These are phyloP conservation scores for Sordariomycetes sp. DNA, from an alignment of 2,329 filamentous ascomycete genomes.

Conservation along the genomic window DNA sequence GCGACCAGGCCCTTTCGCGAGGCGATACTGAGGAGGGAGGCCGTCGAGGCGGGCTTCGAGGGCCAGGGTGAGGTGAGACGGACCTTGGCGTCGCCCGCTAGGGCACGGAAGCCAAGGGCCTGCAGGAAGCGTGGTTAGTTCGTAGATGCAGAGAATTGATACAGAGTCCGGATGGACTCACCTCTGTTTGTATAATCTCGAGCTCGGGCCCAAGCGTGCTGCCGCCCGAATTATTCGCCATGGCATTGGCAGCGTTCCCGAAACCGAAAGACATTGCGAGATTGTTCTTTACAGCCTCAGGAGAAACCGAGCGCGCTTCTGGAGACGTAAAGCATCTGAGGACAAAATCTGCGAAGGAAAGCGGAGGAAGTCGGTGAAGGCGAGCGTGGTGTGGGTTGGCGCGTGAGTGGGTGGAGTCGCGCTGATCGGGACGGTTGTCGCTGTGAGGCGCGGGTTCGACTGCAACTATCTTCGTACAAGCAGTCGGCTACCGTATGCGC, in stretches of 20 bases:
- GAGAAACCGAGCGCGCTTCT: background rate
- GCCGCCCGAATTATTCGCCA: constrained; percentile 24
- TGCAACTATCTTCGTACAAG: background rate
- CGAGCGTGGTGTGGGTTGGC: background rate
- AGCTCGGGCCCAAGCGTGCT: constrained; percentile 49
- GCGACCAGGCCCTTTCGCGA: constrained; percentile 70
- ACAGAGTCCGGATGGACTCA: constrained; percentile 20
- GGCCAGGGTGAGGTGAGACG: constrained; percentile 72
- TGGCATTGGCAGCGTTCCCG: constrained; percentile 29
- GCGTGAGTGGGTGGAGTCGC: background rate
- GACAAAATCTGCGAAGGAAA: background rate
- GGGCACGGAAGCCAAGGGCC: constrained; percentile 69
- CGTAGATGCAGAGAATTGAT: background rate
- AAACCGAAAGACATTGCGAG: constrained; percentile 52
- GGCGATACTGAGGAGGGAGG: constrained; percentile 75
- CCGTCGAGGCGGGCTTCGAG: constrained; percentile 57
- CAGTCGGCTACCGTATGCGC: background rate
- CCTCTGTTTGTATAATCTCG: constrained; percentile 71
- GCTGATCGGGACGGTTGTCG: background rate
- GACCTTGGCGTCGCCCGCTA: constrained; percentile 72
- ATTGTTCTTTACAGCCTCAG: background rate
- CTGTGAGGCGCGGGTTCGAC: background rate
- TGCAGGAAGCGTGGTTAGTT: constrained; percentile 13
- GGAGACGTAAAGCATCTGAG: background rate
- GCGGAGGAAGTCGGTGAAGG: background rate